Evolutionary conservation across 2,329 filamentous ascomycete species (phyloP), one percentile per base, ranked within the genome.

Genomic region (Monilinia vaccinii-corymbosi): DNA sequence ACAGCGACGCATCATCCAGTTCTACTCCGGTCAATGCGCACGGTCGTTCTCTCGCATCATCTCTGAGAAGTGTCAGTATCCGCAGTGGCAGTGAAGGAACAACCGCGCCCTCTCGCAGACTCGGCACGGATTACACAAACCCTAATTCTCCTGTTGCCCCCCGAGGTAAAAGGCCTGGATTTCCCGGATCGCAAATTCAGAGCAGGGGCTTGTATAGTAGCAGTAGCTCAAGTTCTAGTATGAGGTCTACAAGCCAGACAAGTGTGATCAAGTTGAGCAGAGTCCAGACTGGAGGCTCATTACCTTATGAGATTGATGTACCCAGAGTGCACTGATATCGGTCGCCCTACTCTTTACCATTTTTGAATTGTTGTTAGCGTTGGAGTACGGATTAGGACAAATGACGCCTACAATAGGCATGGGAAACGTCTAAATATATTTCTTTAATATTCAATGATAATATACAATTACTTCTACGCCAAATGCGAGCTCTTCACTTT

Each of bases 201-300:
- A 66, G 59, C 40, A 61, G 65, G 55, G 50, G 60, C 25, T 64
- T 65, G 8, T 71, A 69, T 62, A 58, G 49, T 51, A 62, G 55
- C 23, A 66, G 62, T 23, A 65, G 49, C 44, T 60, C 45, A 18
- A 62, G 63, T 42, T 50, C 38, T 14, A 71, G 69, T 62, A 50
- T 69, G 25, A 59, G 65, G 25, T 70, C 69, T 3, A 61, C 48
- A 11, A 67, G 66, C 50, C 67, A 70, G 44, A 61, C 63, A 10
- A 71, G 70, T 56, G 68, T 71, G 38, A 70, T 71, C 25, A 67
- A 65, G 48, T 58, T 71, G 47, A 69, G 63, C 46, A 61, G 57
- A 44, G 53, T 64, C 38, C 63, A 68, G 50, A 66, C 67, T 14
- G 61, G 65, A 18, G 64, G 63, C 1, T 60, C 61, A 31, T 60